Conservation (phyloP, 192 early-diverging fungal genomes). For the Coemansia sp. region DNA sequence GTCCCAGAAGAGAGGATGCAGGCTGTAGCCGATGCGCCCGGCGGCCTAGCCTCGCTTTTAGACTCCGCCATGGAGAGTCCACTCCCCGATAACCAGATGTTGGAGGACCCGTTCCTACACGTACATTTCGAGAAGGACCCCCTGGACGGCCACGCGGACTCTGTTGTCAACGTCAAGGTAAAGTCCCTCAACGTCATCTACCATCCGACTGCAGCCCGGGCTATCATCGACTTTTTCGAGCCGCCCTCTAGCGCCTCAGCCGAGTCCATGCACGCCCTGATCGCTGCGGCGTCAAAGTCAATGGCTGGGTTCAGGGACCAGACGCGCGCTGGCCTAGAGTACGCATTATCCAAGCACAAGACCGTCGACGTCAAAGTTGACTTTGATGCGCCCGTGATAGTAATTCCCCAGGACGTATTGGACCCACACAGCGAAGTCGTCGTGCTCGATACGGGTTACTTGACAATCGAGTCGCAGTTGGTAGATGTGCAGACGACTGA, state of each 20-base stretch:
- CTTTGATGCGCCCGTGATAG: conserved; percentile 93
- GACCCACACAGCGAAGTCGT: conserved; percentile 66
- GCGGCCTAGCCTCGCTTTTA: conserved; percentile 17
- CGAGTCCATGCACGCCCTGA: conserved; percentile 75
- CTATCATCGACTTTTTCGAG: conserved; percentile 81
- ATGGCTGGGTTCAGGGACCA: conserved; percentile 86
- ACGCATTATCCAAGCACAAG: conserved; percentile 86
- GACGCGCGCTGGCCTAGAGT: conserved; percentile 84
- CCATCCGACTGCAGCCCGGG: conserved; percentile 75
- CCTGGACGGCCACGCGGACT: conserved; percentile 86
- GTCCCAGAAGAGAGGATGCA: conserved; percentile 7
- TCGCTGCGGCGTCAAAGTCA: conserved; percentile 80
- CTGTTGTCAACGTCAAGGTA: conserved; percentile 81
- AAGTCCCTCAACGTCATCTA: conserved; percentile 89
- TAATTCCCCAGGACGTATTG: conserved; percentile 75
- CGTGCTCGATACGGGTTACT: conserved; percentile 91
- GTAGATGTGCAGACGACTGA: conserved; percentile 69
- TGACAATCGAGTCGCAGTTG: conserved; percentile 84
- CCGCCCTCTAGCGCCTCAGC: conserved; percentile 71
- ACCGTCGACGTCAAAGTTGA: conserved; percentile 92
- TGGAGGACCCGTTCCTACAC: conserved; percentile 53
- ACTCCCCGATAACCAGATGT: conserved; percentile 7
- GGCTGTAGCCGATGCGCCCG: conserved; percentile 26
- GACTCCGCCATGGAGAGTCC: background rate
- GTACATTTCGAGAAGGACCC: conserved; percentile 83